Conservation (phyloP, 106 monocot genomes). For the Dendrobium huoshanense region DNA sequence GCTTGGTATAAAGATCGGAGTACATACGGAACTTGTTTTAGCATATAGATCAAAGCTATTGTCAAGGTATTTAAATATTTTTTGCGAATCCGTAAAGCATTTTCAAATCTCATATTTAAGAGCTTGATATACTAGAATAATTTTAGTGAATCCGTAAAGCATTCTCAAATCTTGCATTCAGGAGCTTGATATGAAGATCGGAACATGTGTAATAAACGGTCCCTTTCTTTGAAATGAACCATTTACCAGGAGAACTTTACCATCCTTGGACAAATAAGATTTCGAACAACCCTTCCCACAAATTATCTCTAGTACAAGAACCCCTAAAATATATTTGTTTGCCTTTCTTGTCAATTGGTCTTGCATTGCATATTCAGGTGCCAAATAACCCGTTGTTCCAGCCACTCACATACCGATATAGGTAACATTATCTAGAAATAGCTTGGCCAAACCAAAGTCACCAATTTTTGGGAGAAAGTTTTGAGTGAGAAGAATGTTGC, state of each 20-base stretch:
- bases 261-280: conserved; percentile 1
- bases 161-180: too few relatives aligned
- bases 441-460: conserved; percentile 71
- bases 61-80: too few relatives aligned
- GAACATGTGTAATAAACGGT: too few relatives aligned
- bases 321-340: conserved; percentile 79
- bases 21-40: too few relatives aligned
- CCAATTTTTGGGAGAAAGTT: conserved; percentile 65
- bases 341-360: conserved; percentile 83
- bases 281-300: conserved; percentile 56
- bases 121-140: too few relatives aligned
- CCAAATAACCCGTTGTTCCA: conserved; percentile 74
- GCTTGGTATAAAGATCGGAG: too few relatives aligned
- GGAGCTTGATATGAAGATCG: too few relatives aligned
- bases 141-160: too few relatives aligned
- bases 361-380: conserved; percentile 67
- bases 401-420: conserved; percentile 67
- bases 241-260: conserved; percentile 39
- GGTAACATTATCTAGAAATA: conserved; percentile 52
- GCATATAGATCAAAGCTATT: too few relatives aligned
- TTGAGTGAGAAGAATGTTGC: conserved; percentile 59
- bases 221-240: too few relatives aligned
- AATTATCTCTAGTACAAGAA: conserved; percentile 64
- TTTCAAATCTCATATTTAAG: too few relatives aligned
- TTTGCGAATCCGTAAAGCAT: too few relatives aligned